A percentile compares a stretch with the other conserved stretches of the same genome.
phyloP scores from a whole-genome alignment of 2,329 filamentous ascomycete species.

The Madurella mycetomatis region DNA sequence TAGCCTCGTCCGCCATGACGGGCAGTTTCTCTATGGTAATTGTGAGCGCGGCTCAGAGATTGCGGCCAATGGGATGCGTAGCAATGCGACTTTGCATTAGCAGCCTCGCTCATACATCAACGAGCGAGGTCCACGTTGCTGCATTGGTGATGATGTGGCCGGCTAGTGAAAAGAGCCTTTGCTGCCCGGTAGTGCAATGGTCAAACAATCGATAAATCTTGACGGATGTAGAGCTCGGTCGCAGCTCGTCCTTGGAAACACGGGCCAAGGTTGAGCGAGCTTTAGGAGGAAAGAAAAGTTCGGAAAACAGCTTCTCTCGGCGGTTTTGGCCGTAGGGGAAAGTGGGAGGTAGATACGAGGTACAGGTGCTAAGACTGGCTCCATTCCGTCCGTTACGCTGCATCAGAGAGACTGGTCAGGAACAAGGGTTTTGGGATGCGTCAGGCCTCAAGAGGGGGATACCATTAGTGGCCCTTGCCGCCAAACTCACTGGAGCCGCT shows the following conservation, averaged over 20 bases:
- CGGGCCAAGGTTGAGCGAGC: too few species aligned
- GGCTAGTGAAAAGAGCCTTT: constrained; percentile 4
- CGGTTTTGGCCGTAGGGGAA: too few species aligned
- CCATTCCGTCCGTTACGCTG: neutral
- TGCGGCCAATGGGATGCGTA: neutral
- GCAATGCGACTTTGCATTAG: neutral
- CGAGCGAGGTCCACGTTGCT: constrained; percentile 13
- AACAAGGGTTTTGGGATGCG: neutral
- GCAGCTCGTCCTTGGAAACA: too few species aligned
- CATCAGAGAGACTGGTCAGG: neutral
- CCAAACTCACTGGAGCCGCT: too few species aligned
- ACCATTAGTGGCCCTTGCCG: too few species aligned
- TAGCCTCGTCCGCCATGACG: constrained; percentile 9
- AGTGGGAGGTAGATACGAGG: too few species aligned
- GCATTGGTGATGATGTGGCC: constrained; percentile 7
- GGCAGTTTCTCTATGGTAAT: neutral
- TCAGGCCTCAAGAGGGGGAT: neutral
- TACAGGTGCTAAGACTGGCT: too few species aligned
- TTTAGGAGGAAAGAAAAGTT: too few species aligned
- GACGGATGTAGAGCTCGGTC: too few species aligned
- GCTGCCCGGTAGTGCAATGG: constrained; percentile 1
- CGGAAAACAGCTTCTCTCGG: too few species aligned
- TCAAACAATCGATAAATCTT: too few species aligned
- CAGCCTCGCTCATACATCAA: constrained; percentile 1
- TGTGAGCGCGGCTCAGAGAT: neutral